Evolutionary conservation across 768 basidiomycete genomes (phyloP).

Genomic region (Termitomyces sp.): DNA sequence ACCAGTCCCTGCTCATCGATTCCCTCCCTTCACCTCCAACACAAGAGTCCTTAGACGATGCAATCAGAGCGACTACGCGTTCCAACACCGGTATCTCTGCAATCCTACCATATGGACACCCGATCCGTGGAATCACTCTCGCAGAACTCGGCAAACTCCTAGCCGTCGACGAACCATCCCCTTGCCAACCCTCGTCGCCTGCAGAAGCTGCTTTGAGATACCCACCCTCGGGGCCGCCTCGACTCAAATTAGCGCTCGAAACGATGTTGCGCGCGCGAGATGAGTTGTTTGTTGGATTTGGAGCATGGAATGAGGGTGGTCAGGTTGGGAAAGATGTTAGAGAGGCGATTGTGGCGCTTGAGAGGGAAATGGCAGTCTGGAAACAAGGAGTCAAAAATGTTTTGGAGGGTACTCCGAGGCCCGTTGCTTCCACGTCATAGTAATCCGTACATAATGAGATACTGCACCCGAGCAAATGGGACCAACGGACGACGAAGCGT

Average conservation of each 20-base stretch:
- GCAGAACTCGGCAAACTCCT: conserved; percentile 81
- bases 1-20: conserved; percentile 59
- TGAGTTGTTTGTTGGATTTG: conserved; percentile 70
- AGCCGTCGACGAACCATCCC: conserved; percentile 67
- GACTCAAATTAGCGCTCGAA: conserved; percentile 60
- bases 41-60: conserved; percentile 55
- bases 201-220: conserved; percentile 27
- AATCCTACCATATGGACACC: conserved; percentile 63
- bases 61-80: conserved; percentile 51
- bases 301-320: conserved; percentile 62
- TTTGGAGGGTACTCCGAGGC: conserved; percentile 33
- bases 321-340: conserved; percentile 60
- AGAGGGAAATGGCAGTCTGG: conserved; percentile 74
- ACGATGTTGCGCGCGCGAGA: conserved; percentile 55
- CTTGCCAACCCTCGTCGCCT: conserved; percentile 20
- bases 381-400: conserved; percentile 53
- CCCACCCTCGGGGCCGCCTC: conserved; percentile 61
- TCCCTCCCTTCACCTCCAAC: conserved; percentile 34
- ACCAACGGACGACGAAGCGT: no score
- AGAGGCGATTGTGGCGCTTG: conserved; percentile 51
- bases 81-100: conserved; percentile 45
- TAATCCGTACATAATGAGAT: neutral
- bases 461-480: no score
- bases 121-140: conserved; percentile 66
- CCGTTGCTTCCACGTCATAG: neutral